Conservation (phyloP, 2,329 filamentous ascomycete genomes). For the Aspergillus aculeatus region DNA sequence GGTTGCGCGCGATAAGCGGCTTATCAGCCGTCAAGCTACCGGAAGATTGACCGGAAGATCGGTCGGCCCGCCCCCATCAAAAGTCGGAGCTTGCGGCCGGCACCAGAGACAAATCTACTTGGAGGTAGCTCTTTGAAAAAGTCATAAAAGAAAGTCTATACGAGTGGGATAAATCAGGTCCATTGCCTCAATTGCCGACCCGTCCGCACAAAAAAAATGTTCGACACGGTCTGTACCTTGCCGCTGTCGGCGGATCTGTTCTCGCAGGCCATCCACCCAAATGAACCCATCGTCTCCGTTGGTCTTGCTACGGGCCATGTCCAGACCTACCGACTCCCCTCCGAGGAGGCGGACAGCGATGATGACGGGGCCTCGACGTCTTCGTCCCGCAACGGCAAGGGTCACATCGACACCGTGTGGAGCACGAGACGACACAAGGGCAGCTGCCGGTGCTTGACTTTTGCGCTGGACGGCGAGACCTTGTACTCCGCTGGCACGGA, state of each 20-base stretch:
- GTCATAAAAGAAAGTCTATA: slow-evolving; percentile 5
- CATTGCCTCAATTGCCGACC: background rate
- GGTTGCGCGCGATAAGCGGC: background rate
- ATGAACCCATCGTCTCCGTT: slow-evolving; percentile 78
- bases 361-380: slow-evolving; percentile 47
- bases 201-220: slow-evolving; percentile 56
- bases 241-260: slow-evolving; percentile 86
- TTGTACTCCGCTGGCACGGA: slow-evolving; percentile 62
- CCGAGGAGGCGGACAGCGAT: slow-evolving; percentile 51
- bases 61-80: slow-evolving; percentile 21
- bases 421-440: slow-evolving; percentile 87
- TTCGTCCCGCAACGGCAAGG: slow-evolving; percentile 61
- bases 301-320: slow-evolving; percentile 84
- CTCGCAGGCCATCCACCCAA: slow-evolving; percentile 80
- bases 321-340: slow-evolving; percentile 73
- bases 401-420: slow-evolving; percentile 80
- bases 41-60: slow-evolving; percentile 20
- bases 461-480: slow-evolving; percentile 73
- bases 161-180: background rate
- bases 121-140: slow-evolving; percentile 1
- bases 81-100: slow-evolving; percentile 5
- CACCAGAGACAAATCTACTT: background rate
- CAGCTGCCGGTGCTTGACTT: slow-evolving; percentile 80
- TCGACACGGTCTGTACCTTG: slow-evolving; percentile 88
- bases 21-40: background rate